These are phyloP conservation scores for Aspergillus arachidicola DNA, from an alignment of 2,329 filamentous ascomycete species.

Conservation along the genomic window DNA sequence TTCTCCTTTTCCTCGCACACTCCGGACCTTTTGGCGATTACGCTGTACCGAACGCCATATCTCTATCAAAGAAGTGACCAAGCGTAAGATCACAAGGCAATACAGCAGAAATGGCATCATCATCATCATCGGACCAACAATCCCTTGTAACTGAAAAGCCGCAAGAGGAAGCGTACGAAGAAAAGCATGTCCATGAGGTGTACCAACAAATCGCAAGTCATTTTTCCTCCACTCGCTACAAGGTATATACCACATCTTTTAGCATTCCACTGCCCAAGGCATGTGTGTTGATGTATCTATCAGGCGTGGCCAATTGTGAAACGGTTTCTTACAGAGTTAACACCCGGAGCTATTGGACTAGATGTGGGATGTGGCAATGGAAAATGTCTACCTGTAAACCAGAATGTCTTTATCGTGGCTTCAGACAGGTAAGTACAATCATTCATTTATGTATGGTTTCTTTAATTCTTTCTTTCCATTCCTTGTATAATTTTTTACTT, in stretches of 20 bases:
- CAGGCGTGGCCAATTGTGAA: slow-evolving; percentile 91
- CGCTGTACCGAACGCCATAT: not conserved
- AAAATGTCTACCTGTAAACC: slow-evolving; percentile 86
- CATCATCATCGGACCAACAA: slow-evolving; percentile 4
- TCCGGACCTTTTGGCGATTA: not conserved
- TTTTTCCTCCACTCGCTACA: slow-evolving; percentile 60
- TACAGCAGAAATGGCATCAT: slow-evolving; percentile 14
- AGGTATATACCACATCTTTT: slow-evolving; percentile 47
- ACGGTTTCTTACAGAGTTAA: slow-evolving; percentile 68
- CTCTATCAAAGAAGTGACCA: not conserved
- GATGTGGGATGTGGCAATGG: slow-evolving; percentile 97
- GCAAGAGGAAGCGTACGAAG: slow-evolving; percentile 64
- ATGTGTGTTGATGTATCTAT: slow-evolving; percentile 5
- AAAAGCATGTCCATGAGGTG: slow-evolving; percentile 83
- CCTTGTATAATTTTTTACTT: slow-evolving; percentile 41
- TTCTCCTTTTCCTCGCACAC: not conserved
- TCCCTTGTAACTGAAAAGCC: not conserved
- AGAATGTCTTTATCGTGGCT: slow-evolving; percentile 74
- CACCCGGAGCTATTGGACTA: slow-evolving; percentile 74
- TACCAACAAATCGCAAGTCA: slow-evolving; percentile 65
- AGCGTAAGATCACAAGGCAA: not conserved
- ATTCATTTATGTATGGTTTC: not conserved
- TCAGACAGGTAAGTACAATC: slow-evolving; percentile 71
- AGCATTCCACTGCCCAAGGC: not conserved
- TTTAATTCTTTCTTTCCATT: not conserved